These are phyloP conservation scores for Miamiensis avidus DNA, from an alignment of 169 alveolate genomes.

Conservation along the genomic window DNA sequence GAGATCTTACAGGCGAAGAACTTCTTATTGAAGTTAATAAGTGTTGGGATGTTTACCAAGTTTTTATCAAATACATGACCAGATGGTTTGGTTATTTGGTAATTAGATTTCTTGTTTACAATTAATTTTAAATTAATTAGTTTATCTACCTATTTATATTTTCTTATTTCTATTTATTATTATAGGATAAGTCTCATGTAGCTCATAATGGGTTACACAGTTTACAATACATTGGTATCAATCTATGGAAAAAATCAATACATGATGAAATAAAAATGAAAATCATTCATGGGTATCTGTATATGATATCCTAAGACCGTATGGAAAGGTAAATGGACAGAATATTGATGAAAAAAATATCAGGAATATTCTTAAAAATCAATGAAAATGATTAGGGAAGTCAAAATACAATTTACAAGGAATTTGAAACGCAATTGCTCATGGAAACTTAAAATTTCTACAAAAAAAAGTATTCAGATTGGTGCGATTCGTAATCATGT, in stretches of 20 bases:
- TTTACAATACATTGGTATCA: conserved; percentile 1
- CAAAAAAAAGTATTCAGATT: conserved; percentile 11
- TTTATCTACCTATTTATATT: neutral
- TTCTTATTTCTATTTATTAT: neutral
- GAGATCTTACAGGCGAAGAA: conserved; percentile 2
- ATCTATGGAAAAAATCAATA: neutral
- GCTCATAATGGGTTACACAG: conserved; percentile 5
- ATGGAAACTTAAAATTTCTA: conserved; percentile 1
- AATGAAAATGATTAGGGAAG: conserved; percentile 4
- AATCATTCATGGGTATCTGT: neutral
- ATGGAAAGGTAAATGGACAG: neutral
- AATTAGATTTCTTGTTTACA: too few species aligned
- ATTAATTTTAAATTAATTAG: neutral
- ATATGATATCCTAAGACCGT: conserved; percentile 11
- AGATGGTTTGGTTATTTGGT: conserved; percentile 27
- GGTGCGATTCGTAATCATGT: conserved; percentile 20
- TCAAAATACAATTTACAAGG: neutral
- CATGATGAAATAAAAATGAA: neutral
- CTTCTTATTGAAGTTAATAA: neutral
- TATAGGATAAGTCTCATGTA: conserved; percentile 10
- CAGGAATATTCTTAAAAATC: conserved; percentile 13
- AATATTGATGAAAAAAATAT: conserved; percentile 1
- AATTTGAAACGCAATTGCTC: conserved; percentile 7
- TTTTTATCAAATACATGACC: conserved; percentile 14
- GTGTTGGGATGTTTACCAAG: conserved; percentile 7